phyloP scores from a whole-genome alignment of 768 basidiomycete species.

The Tephrocybe sp. region DNA sequence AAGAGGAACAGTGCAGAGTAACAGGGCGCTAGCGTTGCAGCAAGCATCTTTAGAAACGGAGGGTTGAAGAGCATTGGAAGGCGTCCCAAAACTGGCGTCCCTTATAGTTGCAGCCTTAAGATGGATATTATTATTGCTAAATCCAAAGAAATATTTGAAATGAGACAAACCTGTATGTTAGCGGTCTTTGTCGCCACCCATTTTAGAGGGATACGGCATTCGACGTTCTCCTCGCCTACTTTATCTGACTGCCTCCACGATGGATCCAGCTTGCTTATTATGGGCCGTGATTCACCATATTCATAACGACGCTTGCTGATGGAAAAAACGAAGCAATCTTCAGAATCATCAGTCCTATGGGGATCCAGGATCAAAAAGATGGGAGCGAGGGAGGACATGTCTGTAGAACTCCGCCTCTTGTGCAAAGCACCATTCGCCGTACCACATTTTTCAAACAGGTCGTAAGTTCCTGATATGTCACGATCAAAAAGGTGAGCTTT shows the following conservation, averaged over 20 bases:
- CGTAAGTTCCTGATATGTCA: conserved; percentile 78
- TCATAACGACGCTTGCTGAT: conserved; percentile 74
- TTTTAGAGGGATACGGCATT: conserved; percentile 56
- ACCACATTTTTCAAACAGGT: conserved; percentile 81
- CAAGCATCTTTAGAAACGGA: conserved; percentile 61
- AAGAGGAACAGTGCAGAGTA: conserved; percentile 75
- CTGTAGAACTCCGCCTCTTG: conserved; percentile 44
- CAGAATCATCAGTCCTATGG: conserved; percentile 68
- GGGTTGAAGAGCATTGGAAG: conserved; percentile 49
- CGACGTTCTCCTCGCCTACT: conserved; percentile 45
- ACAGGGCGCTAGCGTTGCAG: conserved; percentile 69
- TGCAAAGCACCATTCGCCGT: conserved; percentile 85
- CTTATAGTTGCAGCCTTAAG: conserved; percentile 49
- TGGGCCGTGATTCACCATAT: conserved; percentile 76
- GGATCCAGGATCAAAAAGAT: conserved; percentile 88
- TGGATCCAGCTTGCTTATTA: conserved; percentile 69
- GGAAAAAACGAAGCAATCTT: conserved; percentile 86
- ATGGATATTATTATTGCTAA: conserved; percentile 2
- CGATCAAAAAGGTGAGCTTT: conserved; percentile 59
- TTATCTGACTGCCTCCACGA: conserved; percentile 74
- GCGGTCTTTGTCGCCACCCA: conserved; percentile 58
- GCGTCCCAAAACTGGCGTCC: conserved; percentile 66
- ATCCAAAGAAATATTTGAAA: conserved; percentile 14
- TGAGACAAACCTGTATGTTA: conserved; percentile 56
- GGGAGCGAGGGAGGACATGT: conserved; percentile 53